A percentile compares a stretch with the other conserved stretches of the same genome.
Conservation (phyloP, 2,329 filamentous ascomycete genomes). For the Aspergillus phoenicis region DNA sequence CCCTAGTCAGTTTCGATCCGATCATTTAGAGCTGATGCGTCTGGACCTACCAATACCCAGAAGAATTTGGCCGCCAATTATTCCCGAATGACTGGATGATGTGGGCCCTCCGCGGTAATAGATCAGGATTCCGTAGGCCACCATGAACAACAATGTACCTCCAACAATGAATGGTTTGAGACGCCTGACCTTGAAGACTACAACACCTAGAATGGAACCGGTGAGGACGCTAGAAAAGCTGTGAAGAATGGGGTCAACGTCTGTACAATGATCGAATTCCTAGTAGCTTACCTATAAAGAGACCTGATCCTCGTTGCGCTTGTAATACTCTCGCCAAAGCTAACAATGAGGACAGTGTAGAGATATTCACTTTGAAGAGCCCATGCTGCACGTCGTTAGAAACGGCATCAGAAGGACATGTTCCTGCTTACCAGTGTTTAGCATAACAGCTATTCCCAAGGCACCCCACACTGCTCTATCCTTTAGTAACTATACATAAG, state of each 20-base stretch:
- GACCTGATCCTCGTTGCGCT: conserved; percentile 62
- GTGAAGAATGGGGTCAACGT: background rate
- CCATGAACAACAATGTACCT: conserved; percentile 63
- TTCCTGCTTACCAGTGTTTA: conserved; percentile 32
- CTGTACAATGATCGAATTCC: background rate
- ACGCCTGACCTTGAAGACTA: conserved; percentile 60
- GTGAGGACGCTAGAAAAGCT: conserved; percentile 59
- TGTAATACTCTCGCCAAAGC: conserved; percentile 61
- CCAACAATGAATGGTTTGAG: conserved; percentile 66
- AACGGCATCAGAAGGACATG: conserved; percentile 19
- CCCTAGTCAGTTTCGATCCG: background rate
- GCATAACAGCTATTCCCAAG: conserved; percentile 55
- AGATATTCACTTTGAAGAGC: conserved; percentile 66
- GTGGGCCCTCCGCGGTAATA: conserved; percentile 60
- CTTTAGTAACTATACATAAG: conserved; percentile 51
- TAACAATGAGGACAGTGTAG: conserved; percentile 63
- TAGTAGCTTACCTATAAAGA: conserved; percentile 53
- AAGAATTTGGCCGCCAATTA: conserved; percentile 65
- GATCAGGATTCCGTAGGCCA: conserved; percentile 68
- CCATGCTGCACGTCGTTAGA: conserved; percentile 48
- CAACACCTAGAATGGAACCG: conserved; percentile 58
- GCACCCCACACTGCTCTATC: conserved; percentile 67
- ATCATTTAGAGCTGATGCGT: too few relatives aligned
- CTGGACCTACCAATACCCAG: conserved; percentile 55
- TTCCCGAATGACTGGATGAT: conserved; percentile 52